Evolutionary conservation across 1,284 basidiomycete genomes (phyloP).

Genomic region (Papiliotrema laurentii): DNA sequence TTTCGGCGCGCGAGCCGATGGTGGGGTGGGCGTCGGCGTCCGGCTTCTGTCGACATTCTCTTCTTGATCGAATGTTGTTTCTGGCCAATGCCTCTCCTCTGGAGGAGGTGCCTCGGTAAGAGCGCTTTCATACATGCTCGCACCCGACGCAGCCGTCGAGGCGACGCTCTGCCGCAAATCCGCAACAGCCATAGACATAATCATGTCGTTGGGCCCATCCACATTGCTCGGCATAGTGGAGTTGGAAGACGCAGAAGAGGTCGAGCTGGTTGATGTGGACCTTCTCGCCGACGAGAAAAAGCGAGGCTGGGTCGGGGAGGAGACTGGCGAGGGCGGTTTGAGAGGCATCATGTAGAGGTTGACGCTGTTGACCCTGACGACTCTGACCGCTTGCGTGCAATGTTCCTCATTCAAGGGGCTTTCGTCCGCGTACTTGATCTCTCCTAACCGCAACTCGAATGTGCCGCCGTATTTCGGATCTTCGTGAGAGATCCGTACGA

Average conservation of each 20-base stretch:
- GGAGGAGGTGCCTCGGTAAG: constrained; percentile 17
- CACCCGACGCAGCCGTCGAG: constrained; percentile 15
- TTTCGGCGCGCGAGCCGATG: too few relatives aligned
- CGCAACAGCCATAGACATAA: constrained; percentile 51
- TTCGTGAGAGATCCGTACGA: constrained; percentile 48
- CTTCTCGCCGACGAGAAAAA: constrained; percentile 7
- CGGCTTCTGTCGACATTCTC: not conserved
- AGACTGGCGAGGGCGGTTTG: not conserved
- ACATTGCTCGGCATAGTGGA: constrained; percentile 10
- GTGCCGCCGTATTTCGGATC: constrained; percentile 27
- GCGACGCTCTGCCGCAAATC: constrained; percentile 47
- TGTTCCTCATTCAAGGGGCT: constrained; percentile 7
- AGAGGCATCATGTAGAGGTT: constrained; percentile 23
- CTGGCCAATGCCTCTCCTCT: constrained; percentile 3
- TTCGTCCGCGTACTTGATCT: constrained; percentile 43
- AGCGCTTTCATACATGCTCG: constrained; percentile 36
- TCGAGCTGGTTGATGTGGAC: constrained; percentile 22
- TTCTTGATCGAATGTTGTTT: not conserved
- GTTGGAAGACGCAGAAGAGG: constrained; percentile 13
- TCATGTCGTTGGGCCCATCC: constrained; percentile 36
- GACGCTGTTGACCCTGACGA: constrained; percentile 22
- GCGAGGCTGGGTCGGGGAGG: not conserved
- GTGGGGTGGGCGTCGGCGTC: constrained; percentile 1
- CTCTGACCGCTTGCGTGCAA: constrained; percentile 16
- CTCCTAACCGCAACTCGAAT: constrained; percentile 38